Base-by-base conservation (phyloP, 257 asterid species). In the Cruciata laevipes region DNA sequence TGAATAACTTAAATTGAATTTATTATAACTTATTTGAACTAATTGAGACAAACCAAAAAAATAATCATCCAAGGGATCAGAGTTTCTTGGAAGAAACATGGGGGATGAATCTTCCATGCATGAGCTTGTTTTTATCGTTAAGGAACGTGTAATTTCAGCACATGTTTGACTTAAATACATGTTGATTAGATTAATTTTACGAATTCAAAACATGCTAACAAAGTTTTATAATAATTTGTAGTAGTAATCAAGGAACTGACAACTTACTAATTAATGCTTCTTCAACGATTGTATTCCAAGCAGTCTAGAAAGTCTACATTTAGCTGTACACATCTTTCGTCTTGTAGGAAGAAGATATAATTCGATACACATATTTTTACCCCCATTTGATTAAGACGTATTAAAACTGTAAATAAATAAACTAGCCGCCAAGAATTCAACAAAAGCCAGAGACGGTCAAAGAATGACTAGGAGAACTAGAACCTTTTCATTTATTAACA, bases 381-480 rank as follows among this genome's bases (percentile, higher is more conserved):
- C 25, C 42, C 27, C 12, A 6, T 55, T 2, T 6, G 65, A 60
- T 30, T 31, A 60, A 60, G 65, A 60, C 35, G 20, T 30, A n/a
- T n/a, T n/a, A n/a, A n/a, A n/a, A n/a, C n/a, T n/a, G n/a, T n/a
- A n/a, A n/a, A n/a, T n/a, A n/a, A n/a, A n/a, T 5, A 51, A 51
- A 18, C 21, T 10, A 14, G 62, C 51, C 71, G 62, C 71, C 71
- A 67, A 11, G 51, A 51, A 51, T 67, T 13, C 47, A 51, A n/a
- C n/a, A 66, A 66, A 13, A 49, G 42, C n/a, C 30, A 18, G 18
- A 23, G 30, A 65, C 51, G 69, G 70, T 66, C 70, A 66, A 66
- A 66, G 23, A 8, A 30, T 49, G 58, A 14, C 70, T 31, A n/a
- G 49, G 14, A 40, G 51, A 13, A 42, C 51, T 3, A 40, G 49